Conservation (phyloP, 495 filamentous ascomycete genomes). For the Aspergillus olivimuriae region DNA sequence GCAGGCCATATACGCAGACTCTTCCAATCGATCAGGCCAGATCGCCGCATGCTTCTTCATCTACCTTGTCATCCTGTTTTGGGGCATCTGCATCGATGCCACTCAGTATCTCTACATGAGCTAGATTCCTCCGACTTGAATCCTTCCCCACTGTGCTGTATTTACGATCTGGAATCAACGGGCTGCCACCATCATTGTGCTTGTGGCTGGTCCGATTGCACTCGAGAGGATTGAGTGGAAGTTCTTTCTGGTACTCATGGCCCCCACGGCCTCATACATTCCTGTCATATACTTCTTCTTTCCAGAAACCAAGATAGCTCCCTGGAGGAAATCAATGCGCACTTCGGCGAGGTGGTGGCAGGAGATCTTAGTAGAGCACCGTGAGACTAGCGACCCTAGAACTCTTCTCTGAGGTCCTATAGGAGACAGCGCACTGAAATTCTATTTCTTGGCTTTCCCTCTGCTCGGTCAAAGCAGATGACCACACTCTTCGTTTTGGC, state of each 20-base stretch:
- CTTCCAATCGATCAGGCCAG: background rate
- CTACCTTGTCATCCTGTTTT: background rate
- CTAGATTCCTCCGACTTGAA: background rate
- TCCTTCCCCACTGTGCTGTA: background rate
- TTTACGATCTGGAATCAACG: background rate
- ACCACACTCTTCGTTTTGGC: too few relatives aligned
- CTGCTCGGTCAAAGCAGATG: too few relatives aligned
- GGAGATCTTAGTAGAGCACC: background rate
- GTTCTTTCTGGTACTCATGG: background rate
- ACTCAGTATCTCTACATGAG: background rate
- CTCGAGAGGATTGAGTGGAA: conserved; percentile 1
- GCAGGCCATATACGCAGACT: background rate
- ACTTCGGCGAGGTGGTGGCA: background rate
- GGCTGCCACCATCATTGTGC: background rate
- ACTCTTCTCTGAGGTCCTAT: background rate
- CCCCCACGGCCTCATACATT: background rate
- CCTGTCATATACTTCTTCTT: background rate
- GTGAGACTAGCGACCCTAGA: background rate
- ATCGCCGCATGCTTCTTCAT: background rate
- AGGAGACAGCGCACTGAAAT: background rate
- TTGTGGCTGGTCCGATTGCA: background rate
- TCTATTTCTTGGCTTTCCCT: background rate
- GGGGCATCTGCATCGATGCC: background rate
- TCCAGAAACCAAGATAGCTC: background rate
- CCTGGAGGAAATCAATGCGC: conserved; percentile 1